Evolutionary conservation across 2,329 filamentous ascomycete species (phyloP), one percentile per base, ranked within the genome.

Genomic region (Achaetomium macrosporum): DNA sequence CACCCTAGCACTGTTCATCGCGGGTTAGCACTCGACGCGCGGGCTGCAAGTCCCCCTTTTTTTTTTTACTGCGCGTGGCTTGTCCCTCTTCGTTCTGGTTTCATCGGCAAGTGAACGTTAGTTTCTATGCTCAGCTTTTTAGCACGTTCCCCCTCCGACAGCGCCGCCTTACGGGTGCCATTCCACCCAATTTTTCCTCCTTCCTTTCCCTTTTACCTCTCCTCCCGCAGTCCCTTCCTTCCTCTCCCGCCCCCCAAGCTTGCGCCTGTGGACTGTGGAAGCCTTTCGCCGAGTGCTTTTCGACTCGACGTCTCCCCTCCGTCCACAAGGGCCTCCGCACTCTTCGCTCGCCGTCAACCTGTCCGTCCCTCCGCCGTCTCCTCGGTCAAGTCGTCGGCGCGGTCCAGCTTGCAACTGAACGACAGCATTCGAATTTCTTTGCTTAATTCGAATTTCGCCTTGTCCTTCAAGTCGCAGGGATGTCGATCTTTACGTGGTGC

Each of bases 401-500:
- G 25, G 20, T 39, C 30, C 30, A 41, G 31, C 25, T 41, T 35
- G 31, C 35, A 35, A 39, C 31, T 41, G 25, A 41, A 40, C 25
- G 17, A 19, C 50, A 43, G 33, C 36, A 36, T 8, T 8, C 40
- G 12, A n/a, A 25, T 33, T 36, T 48, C 29, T 31, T 49, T 45
- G 36, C 41, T 50, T 33, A 43, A 52, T 48, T 36, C 46, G 33
- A 36, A 12, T 33, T 19, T 30, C 46, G 41, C 16, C n/a, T 42
- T 40, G 19, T 30, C 11, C 9, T 5, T 47, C 30, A 36, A 37
- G 25, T 3, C 5, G 30, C 40, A 61, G 59, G 37, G 55, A 82
- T 82, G 79, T 73, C 75, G 55, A 60, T 81, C 57, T 76, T 82
- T 61, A 63, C 63, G 36, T 83, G 79, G 79, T 74, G 72, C 56